Evolutionary conservation across 768 basidiomycete genomes (phyloP).

Genomic region (Dioszegia hungarica): DNA sequence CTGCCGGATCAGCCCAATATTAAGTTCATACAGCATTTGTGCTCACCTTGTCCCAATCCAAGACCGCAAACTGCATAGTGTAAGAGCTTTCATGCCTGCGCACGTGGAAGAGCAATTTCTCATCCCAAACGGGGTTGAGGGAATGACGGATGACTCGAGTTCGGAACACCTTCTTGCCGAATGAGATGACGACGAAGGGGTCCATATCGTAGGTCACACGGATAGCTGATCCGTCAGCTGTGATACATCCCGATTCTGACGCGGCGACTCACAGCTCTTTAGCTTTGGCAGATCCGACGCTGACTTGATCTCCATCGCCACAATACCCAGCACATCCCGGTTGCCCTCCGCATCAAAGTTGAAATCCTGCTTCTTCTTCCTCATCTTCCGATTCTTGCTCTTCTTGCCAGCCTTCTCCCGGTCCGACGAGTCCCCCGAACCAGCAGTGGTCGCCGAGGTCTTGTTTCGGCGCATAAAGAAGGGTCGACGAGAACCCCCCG

Average conservation of each 20-base stretch:
- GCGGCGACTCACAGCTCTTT: slow-evolving; percentile 67
- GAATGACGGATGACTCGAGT: slow-evolving; percentile 54
- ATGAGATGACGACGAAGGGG: slow-evolving; percentile 90
- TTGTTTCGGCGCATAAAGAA: slow-evolving; percentile 7
- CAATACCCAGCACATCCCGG: slow-evolving; percentile 87
- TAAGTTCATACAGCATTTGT: no score
- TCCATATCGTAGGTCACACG: slow-evolving; percentile 71
- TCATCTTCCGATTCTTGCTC: slow-evolving; percentile 34
- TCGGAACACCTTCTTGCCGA: slow-evolving; percentile 94
- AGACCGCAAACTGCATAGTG: slow-evolving; percentile 71
- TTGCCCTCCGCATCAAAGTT: slow-evolving; percentile 58
- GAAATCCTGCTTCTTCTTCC: slow-evolving; percentile 49
- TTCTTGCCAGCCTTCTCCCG: slow-evolving; percentile 33
- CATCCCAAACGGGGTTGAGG: slow-evolving; percentile 84
- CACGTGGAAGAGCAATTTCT: slow-evolving; percentile 93
- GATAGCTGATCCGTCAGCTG: slow-evolving; percentile 24
- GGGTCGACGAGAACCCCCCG: slow-evolving; percentile 24
- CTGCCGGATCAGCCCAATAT: slow-evolving; percentile 8
- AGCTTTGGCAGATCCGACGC: slow-evolving; percentile 79
- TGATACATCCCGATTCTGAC: neutral
- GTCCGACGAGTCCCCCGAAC: neutral
- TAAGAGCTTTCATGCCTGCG: slow-evolving; percentile 75
- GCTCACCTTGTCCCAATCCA: slow-evolving; percentile 87
- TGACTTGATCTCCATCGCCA: slow-evolving; percentile 83
- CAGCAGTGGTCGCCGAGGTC: neutral